A percentile compares a stretch with the other conserved stretches of the same genome.
Evolutionary conservation across 768 basidiomycete species (phyloP).

Genomic region (Pisolithus tinctorius): DNA sequence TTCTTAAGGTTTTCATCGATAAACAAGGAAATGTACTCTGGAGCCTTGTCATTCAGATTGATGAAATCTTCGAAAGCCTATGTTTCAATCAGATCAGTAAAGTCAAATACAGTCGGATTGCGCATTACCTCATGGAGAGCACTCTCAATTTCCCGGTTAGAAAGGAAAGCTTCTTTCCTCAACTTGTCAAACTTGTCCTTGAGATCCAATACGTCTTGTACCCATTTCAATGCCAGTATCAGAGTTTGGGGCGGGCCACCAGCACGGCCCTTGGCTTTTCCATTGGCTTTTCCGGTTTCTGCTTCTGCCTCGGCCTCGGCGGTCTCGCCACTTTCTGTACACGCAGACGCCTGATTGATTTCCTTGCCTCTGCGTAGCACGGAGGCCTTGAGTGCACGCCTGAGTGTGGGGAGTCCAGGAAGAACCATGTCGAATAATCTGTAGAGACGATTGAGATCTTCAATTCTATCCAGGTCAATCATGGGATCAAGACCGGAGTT

Average conservation of each 20-base stretch:
- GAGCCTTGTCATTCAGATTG: constrained; percentile 78
- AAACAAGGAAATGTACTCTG: constrained; percentile 94
- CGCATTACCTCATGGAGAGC: constrained; percentile 71
- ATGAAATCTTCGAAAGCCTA: constrained; percentile 93
- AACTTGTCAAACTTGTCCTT: constrained; percentile 87
- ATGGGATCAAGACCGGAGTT: constrained; percentile 83
- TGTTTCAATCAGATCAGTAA: constrained; percentile 1
- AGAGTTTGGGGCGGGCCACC: constrained; percentile 37
- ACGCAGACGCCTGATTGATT: constrained; percentile 62
- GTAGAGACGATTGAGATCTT: constrained; percentile 76
- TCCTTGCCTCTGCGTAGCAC: constrained; percentile 68
- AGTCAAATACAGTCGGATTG: not conserved
- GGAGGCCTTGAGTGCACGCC: constrained; percentile 62
- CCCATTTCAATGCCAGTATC: constrained; percentile 79
- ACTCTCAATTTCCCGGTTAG: constrained; percentile 72
- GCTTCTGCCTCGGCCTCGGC: constrained; percentile 32
- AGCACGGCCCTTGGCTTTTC: constrained; percentile 47
- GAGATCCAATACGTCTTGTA: constrained; percentile 81
- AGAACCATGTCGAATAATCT: constrained; percentile 64
- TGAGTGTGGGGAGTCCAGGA: constrained; percentile 57
- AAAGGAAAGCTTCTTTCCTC: constrained; percentile 63
- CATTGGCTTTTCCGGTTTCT: constrained; percentile 30
- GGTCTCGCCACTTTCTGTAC: constrained; percentile 30
- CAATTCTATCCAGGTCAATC: constrained; percentile 73
- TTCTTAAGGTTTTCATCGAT: constrained; percentile 96